A percentile compares a stretch with the other conserved stretches of the same genome.
Conservation (phyloP, 371 early-diverging fungal species). For the Lichtheimia ramosa region DNA sequence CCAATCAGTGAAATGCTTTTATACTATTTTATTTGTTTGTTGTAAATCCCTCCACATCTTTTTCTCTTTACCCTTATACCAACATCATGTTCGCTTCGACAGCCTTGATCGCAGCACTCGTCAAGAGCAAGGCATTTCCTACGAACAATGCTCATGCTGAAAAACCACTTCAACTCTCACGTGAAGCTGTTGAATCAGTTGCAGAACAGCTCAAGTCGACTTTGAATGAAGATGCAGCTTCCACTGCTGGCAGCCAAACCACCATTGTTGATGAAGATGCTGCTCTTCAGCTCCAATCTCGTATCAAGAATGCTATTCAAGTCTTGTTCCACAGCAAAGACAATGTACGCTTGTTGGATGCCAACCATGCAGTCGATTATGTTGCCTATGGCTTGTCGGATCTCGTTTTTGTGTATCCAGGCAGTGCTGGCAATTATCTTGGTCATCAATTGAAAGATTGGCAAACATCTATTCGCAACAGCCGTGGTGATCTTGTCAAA, state of each 20-base stretch:
- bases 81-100: conserved; percentile 27
- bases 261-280: conserved; percentile 49
- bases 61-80: conserved; percentile 9
- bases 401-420: conserved; percentile 79
- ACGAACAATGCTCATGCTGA: conserved; percentile 5
- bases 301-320: conserved; percentile 27
- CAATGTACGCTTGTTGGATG: conserved; percentile 47
- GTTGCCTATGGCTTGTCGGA: conserved; percentile 78
- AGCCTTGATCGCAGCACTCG: conserved; percentile 24
- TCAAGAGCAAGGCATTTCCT: conserved; percentile 21
- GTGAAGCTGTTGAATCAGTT: conserved; percentile 23
- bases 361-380: conserved; percentile 71
- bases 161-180: conserved; percentile 9
- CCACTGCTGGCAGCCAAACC: conserved; percentile 40
- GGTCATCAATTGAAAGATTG: conserved; percentile 65
- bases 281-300: conserved; percentile 32
- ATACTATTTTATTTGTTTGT: conserved; percentile 2
- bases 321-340: conserved; percentile 21
- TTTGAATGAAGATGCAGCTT: conserved; percentile 30
- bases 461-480: conserved; percentile 61
- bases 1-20: conserved; percentile 8
- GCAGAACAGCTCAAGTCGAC: conserved; percentile 24
- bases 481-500: conserved; percentile 61
- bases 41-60: conserved; percentile 1
- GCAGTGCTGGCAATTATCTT: conserved; percentile 47